These are phyloP conservation scores for Leccinum broughii DNA, from an alignment of 768 basidiomycete species.

Conservation along the genomic window DNA sequence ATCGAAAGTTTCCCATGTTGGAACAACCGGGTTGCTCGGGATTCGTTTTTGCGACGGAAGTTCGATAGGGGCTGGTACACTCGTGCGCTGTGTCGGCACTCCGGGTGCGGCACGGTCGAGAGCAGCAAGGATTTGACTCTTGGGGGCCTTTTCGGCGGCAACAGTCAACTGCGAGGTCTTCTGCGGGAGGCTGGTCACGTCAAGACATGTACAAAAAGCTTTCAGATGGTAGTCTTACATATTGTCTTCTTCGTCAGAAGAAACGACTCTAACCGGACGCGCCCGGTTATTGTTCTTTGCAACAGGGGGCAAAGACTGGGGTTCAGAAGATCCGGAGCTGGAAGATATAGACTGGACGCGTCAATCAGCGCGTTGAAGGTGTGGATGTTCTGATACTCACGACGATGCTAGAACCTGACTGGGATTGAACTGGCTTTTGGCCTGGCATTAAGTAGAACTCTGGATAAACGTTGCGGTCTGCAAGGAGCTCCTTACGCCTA, in stretches of 20 bases:
- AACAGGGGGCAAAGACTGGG: slow-evolving; percentile 19
- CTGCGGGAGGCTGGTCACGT: slow-evolving; percentile 11
- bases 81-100: slow-evolving; percentile 18
- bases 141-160: background rate
- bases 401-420: slow-evolving; percentile 12
- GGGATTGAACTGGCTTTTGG: slow-evolving; percentile 13
- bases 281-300: slow-evolving; percentile 9
- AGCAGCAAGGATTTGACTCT: slow-evolving; percentile 22
- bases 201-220: background rate
- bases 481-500: slow-evolving; percentile 31
- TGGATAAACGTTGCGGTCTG: slow-evolving; percentile 29
- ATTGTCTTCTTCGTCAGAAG: slow-evolving; percentile 33
- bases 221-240: slow-evolving; percentile 7
- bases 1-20: slow-evolving; percentile 35
- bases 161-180: background rate
- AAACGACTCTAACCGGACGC: slow-evolving; percentile 25
- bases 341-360: slow-evolving; percentile 15
- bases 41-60: slow-evolving; percentile 22
- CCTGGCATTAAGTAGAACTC: slow-evolving; percentile 28
- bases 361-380: background rate
- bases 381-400: slow-evolving; percentile 17
- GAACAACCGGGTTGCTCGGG: slow-evolving; percentile 11
- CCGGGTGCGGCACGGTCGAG: slow-evolving; percentile 26
- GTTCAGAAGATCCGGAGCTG: slow-evolving; percentile 20
- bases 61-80: slow-evolving; percentile 36